Evolutionary conservation across 371 early-diverging fungal genomes (phyloP), one percentile per base, ranked within the genome.

Genomic region (Apophysomyces trapeziformis): DNA sequence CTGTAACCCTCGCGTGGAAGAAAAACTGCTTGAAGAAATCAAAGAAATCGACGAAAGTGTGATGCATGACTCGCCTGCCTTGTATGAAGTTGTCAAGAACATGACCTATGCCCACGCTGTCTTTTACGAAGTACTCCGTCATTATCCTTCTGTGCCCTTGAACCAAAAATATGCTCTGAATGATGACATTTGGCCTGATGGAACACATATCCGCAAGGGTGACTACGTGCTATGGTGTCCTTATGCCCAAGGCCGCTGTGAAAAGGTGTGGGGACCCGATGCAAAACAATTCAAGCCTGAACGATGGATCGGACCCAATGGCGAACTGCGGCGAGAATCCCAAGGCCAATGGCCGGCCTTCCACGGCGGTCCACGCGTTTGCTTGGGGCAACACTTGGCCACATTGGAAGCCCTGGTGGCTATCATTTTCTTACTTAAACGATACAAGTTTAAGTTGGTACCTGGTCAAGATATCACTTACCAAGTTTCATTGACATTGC

Each of bases 141-240:
- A 90, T 11, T 84, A 89, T 68, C 92, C 93, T 0, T 84, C 87
- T 11, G 92, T 94, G 0, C 93, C 94, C 37, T 66, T 61, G 16
- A 87, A 90, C 37, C 70, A 79, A 38, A 91, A 91, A 75, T 65
- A 74, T 39, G 90, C 89, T 11, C 67, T 89, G 13, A 67, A 85
- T 26, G 91, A 90, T 67, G 89, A 89, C 68, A 64, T 87, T 6
- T 77, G 87, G 60, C 93, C 93, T 4, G 89, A 90, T 60, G 91
- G 92, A 7, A 84, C 85, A 32, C 67, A 66, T 6, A 74, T 92
- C 2, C 75, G 78, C 45, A 83, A 83, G 57, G 89, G 88, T 2
- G 82, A 85, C 32, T 70, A 68, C 18, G 63, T 88, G 11, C 58
- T 67, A 7, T 89, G 84, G 86, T 66, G 68, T 5, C 70, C 85